These are phyloP conservation scores for Chytriomyces sp. DNA, from an alignment of 192 early-diverging fungal genomes.

Conservation along the genomic window DNA sequence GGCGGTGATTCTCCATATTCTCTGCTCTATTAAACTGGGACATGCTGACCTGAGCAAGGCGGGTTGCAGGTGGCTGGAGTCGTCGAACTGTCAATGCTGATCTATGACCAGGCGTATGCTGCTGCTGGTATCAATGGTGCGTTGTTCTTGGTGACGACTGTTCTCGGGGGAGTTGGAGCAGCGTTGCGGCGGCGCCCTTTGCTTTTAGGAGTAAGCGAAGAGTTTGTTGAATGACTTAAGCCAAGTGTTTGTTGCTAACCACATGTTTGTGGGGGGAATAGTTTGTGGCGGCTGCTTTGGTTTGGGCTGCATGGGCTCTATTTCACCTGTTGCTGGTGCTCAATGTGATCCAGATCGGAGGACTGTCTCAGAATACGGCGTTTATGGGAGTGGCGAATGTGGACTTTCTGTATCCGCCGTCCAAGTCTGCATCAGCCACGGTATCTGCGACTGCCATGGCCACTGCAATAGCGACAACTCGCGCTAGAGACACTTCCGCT, in stretches of 20 bases:
- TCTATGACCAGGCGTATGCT: conserved; percentile 18
- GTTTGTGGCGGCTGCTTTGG: conserved; percentile 12
- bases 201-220: neutral
- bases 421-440: neutral
- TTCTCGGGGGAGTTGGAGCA: neutral
- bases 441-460: neutral
- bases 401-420: neutral
- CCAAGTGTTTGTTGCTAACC: neutral
- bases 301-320: conserved; percentile 26
- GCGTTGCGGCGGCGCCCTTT: neutral
- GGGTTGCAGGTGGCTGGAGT: neutral
- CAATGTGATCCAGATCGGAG: neutral
- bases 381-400: conserved; percentile 7
- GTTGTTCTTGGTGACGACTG: neutral
- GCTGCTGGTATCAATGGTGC: conserved; percentile 8
- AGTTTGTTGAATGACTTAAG: neutral
- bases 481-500: neutral
- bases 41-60: neutral
- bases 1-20: neutral
- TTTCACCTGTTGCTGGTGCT: conserved; percentile 20
- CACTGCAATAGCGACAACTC: conserved; percentile 2
- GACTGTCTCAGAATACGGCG: neutral
- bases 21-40: neutral
- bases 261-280: neutral
- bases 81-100: neutral